Evolutionary conservation across 306 rosid genomes (phyloP), one percentile per base, ranked within the genome.

Genomic region (Prunus dulcis): DNA sequence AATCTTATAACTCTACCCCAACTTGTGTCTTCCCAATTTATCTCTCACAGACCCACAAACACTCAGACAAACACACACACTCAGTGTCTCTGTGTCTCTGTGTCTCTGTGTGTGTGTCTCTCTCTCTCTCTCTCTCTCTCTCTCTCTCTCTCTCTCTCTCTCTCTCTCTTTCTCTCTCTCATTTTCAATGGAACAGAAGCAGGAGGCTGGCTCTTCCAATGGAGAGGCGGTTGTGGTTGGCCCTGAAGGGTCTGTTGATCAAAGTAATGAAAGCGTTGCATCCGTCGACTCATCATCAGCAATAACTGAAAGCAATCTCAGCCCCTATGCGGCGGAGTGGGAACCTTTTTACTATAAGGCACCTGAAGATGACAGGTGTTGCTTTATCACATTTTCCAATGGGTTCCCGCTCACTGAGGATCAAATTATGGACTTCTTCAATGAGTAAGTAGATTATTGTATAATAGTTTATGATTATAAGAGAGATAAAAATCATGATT

Each of bases 371-470:
- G 78, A 84, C 1, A 72, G 89, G 49, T 82, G 86, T 22, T 74
- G 85, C 30, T 88, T 72, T 41, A 27, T 88, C 9, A 88, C 92
- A 0, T 88, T 88, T 70, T 78, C 87, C 0, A 71, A 80, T 10
- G 84, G 82, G 1, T 41, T 23, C 27, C 86, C 90, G 9, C 28
- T 86, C 27, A 6, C 25, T 1, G 79, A 65, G 11, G 2, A 4
- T 6, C 87, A 81, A 32, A 78, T 88, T 1, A 12, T 53, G 19
- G 3, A 2, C 19, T 88, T 86, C 30, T 88, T 88, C 71, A 73
- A 68, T 3, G 22, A 50, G 92, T 88, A 76, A 51, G 71, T 25
- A 43, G 17, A 38, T n/a, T 20, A n/a, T 34, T 55, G 38, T 34
- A 13, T 20, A n/a, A 6, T 12, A 9, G 10, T 17, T 56, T 38